Evolutionary conservation across 2,329 filamentous ascomycete genomes (phyloP).

Genomic region (Aschersonia sp.): DNA sequence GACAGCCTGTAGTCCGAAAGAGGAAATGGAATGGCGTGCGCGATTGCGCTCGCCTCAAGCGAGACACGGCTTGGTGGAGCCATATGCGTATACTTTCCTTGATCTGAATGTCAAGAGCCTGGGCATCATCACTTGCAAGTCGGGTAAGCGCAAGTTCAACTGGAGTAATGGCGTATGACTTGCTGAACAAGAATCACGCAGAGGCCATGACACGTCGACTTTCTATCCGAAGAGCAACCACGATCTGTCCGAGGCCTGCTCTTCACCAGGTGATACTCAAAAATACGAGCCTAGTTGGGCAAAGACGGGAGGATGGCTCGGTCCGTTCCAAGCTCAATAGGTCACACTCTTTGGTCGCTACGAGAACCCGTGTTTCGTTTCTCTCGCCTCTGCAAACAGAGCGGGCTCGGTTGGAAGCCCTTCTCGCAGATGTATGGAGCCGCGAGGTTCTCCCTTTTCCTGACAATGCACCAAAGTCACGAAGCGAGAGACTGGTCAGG

Average conservation of each 20-base stretch:
- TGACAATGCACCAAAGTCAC: conserved; percentile 53
- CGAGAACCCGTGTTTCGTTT: conserved; percentile 49
- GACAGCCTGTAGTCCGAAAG: conserved; percentile 68
- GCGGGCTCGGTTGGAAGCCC: conserved; percentile 59
- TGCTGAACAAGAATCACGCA: conserved; percentile 11
- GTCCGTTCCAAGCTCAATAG: conserved; percentile 47
- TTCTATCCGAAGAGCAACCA: conserved; percentile 67
- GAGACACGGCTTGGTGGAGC: conserved; percentile 31
- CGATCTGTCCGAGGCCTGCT: conserved; percentile 52
- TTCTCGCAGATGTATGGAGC: conserved; percentile 72
- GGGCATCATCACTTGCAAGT: conserved; percentile 60
- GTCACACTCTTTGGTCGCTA: conserved; percentile 66
- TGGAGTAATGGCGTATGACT: neutral
- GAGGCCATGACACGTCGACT: conserved; percentile 51
- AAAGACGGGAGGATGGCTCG: conserved; percentile 26
- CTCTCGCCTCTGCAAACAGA: conserved; percentile 63
- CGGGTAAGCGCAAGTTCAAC: conserved; percentile 28
- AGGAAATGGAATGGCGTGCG: conserved; percentile 67
- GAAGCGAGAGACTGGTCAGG: conserved; percentile 58
- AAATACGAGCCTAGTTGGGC: conserved; percentile 60
- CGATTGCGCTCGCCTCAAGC: conserved; percentile 41
- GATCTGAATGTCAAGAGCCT: conserved; percentile 58
- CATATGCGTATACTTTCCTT: conserved; percentile 46
- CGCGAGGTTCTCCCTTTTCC: conserved; percentile 68
- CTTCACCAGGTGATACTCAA: conserved; percentile 71